A percentile compares a stretch with the other conserved stretches of the same genome.
Conservation (phyloP, 2,329 filamentous ascomycete species). For the Claviceps quebecensis region DNA sequence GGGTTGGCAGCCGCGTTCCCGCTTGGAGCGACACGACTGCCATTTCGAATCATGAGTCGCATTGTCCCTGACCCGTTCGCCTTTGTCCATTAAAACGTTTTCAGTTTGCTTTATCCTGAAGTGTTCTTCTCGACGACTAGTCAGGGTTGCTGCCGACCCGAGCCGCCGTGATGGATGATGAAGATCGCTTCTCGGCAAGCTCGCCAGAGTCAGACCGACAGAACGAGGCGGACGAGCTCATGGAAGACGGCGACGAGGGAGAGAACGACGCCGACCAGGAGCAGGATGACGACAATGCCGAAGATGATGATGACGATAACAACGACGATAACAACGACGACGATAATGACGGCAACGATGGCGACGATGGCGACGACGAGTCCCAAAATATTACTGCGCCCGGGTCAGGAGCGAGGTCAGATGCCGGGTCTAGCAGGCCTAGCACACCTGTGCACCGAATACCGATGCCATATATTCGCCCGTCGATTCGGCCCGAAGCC, state of each 20-base stretch:
- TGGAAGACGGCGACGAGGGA: slow-evolving; percentile 34
- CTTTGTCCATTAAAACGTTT: background rate
- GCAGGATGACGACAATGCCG: slow-evolving; percentile 23
- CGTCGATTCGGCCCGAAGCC: slow-evolving; percentile 61
- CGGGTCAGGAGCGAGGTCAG: background rate
- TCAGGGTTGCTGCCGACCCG: background rate
- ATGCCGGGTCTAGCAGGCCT: slow-evolving; percentile 12
- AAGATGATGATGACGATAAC: slow-evolving; percentile 21
- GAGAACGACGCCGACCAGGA: slow-evolving; percentile 25
- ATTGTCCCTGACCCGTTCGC: background rate
- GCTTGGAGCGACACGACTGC: background rate
- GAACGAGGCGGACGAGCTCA: slow-evolving; percentile 41
- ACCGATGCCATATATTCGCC: slow-evolving; percentile 25
- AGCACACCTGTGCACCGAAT: slow-evolving; percentile 14
- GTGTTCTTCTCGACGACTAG: background rate
- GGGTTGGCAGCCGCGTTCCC: background rate
- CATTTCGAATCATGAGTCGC: background rate
- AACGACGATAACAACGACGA: slow-evolving; percentile 23
- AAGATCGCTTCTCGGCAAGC: slow-evolving; percentile 19
- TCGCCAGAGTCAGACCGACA: slow-evolving; percentile 21
- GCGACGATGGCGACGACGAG: slow-evolving; percentile 22
- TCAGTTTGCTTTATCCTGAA: background rate
- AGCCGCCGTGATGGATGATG: slow-evolving; percentile 16
- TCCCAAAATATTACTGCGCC: slow-evolving; percentile 13
- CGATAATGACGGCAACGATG: slow-evolving; percentile 26